Conservation (phyloP, 139 green algal genomes). For the Choricystis sp. region DNA sequence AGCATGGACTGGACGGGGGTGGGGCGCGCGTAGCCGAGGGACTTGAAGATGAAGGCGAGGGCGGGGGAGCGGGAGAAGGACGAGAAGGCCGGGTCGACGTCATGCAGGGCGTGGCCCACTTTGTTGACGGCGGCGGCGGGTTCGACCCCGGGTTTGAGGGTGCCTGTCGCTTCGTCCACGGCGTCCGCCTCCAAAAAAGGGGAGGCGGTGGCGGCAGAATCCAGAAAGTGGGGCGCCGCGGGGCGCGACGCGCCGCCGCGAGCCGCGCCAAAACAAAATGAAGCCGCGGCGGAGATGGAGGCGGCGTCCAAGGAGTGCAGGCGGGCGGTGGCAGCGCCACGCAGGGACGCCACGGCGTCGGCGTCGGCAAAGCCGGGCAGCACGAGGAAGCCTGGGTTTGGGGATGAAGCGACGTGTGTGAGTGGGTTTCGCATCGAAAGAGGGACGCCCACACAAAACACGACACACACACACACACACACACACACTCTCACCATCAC, state of each 20-base stretch:
- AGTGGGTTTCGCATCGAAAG: no score
- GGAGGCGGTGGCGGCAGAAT: constrained; percentile 34
- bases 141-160: not conserved
- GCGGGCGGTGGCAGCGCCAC: constrained; percentile 19
- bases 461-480: no score
- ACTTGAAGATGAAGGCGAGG: constrained; percentile 36
- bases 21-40: constrained; percentile 56
- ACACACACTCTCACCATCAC: no score
- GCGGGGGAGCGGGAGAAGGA: constrained; percentile 44
- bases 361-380: constrained; percentile 30
- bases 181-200: constrained; percentile 76
- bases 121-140: constrained; percentile 79
- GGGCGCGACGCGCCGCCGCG: not conserved
- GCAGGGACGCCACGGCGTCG: constrained; percentile 23
- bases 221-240: constrained; percentile 42
- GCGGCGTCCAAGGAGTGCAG: constrained; percentile 25
- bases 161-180: constrained; percentile 36
- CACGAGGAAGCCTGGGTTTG: constrained; percentile 45
- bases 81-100: constrained; percentile 76
- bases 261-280: no score
- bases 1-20: constrained; percentile 91
- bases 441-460: no score
- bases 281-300: constrained; percentile 1
- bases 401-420: no score
- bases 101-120: constrained; percentile 83